Base-by-base conservation (phyloP, 371 early-diverging fungal species). In the Actinomucor elegans region DNA sequence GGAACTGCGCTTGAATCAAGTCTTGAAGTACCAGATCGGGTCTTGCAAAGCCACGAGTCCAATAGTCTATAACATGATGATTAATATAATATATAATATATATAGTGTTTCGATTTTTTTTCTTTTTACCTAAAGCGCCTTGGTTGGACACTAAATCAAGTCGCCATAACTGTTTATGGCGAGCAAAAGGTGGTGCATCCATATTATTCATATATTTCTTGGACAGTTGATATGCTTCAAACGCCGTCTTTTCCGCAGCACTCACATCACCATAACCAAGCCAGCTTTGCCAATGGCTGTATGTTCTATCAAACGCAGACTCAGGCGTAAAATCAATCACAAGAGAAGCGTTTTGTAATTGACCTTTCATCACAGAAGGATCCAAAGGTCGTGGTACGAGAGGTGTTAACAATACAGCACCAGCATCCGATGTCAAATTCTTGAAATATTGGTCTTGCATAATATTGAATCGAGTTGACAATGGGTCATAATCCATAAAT, bases 1-100 rank as follows among this genome's bases (percentile, higher is more conserved):
- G 69, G 45, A 61, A 69, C 37, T 69, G 69, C 21, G 61, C 61
- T 48, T 60, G 52, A 45, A 69, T 61, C 49, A 69, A 55, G 28
- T 69, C 69, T 33, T 55, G 52, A 21, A 69, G 40, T 14, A 64
- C 4, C n/a, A 69, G 51, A 49, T 69, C 69, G 31, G 69, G 69
- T 36, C 69, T 55, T 32, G 69, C 60, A 31, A 61, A 33, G 15
- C 61, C 64, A 38, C 69, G 61, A 28, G 64, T 64, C 55, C 57
- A 64, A 37, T 41, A 69, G 52, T 69, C 69, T 68, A 17, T 24
- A 14, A n/a, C 1, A 8, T n/a, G 11, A 7, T 28, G 31, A 31
- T 31, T 9, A 18, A 42, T 4, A 23, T 20, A 23, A 42, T 20
- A 26, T 14, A 42, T 20, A 10, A 35, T n/a, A 35, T n/a, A 35